Conservation (phyloP, 345 rosid genomes). For the Geranium rotundifolium region DNA sequence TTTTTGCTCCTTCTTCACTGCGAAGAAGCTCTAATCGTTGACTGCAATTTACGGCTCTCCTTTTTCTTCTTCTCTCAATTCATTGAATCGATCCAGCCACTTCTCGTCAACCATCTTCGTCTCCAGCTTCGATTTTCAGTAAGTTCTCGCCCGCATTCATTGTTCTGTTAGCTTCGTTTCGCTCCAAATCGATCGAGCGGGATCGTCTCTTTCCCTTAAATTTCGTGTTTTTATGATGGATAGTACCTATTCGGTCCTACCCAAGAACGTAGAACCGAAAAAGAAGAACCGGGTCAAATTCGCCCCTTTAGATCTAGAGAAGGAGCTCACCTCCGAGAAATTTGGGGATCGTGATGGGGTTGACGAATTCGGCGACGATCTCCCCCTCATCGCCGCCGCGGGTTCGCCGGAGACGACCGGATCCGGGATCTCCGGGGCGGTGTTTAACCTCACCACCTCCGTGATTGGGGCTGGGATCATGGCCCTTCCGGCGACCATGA, state of each 20-base stretch:
- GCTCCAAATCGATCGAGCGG: neutral
- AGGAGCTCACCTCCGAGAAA: neutral
- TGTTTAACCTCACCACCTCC: conserved; percentile 80
- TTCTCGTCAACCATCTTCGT: neutral
- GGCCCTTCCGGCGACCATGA: conserved; percentile 98
- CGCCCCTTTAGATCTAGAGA: neutral
- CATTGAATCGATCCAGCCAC: neutral
- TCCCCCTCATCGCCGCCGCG: conserved; percentile 17
- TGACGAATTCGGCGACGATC: conserved; percentile 23
- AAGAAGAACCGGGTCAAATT: neutral
- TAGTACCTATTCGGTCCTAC: neutral
- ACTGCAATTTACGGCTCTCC: neutral
- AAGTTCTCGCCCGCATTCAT: neutral
- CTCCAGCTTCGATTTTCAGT: neutral
- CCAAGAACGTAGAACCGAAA: neutral
- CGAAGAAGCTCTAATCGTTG: neutral
- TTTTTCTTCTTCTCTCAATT: neutral
- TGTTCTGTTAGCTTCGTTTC: neutral
- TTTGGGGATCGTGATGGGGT: conserved; percentile 27
- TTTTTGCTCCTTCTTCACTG: neutral
- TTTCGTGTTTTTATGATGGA: neutral
- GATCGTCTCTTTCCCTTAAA: too few species aligned
- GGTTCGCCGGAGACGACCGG: conserved; percentile 15
- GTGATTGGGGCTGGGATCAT: conserved; percentile 96
- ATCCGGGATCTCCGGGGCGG: conserved; percentile 71